phyloP scores from a whole-genome alignment of 1,284 basidiomycete species.

The Bjerkandera adusta region DNA sequence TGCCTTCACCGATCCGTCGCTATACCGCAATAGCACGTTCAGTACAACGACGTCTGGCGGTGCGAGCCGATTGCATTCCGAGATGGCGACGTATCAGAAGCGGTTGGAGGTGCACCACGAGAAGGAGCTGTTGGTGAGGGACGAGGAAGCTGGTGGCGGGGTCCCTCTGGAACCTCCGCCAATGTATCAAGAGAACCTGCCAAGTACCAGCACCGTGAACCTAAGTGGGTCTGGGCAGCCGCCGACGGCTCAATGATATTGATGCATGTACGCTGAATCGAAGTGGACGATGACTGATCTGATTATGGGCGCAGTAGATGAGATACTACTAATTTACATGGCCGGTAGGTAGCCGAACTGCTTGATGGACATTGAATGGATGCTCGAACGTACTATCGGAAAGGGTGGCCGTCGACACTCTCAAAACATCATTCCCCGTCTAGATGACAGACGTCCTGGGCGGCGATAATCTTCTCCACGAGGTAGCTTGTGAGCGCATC shows the following conservation, averaged over 20 bases:
- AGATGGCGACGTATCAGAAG: conserved; percentile 29
- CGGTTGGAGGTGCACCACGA: conserved; percentile 26
- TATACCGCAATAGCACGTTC: conserved; percentile 17
- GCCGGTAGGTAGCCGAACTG: too few species aligned
- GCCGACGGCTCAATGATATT: not conserved
- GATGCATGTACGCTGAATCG: too few species aligned
- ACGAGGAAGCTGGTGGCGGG: conserved; percentile 11
- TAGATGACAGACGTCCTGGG: too few species aligned
- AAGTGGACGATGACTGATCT: too few species aligned
- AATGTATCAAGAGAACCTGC: conserved; percentile 17
- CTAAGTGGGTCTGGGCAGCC: conserved; percentile 3
- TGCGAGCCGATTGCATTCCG: conserved; percentile 10
- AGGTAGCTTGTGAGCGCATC: too few species aligned
- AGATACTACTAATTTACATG: too few species aligned
- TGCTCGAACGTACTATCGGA: too few species aligned
- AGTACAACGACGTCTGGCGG: not conserved
- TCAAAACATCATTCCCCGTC: too few species aligned
- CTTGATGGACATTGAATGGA: too few species aligned
- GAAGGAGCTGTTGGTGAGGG: conserved; percentile 18
- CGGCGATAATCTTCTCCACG: too few species aligned
- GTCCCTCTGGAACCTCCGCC: conserved; percentile 28
- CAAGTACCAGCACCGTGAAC: not conserved
- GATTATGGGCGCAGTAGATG: too few species aligned
- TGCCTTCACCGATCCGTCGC: conserved; percentile 16
- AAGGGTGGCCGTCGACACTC: too few species aligned